Base-by-base conservation (phyloP, 805 yeast genomes). In the Candida maltosa region DNA sequence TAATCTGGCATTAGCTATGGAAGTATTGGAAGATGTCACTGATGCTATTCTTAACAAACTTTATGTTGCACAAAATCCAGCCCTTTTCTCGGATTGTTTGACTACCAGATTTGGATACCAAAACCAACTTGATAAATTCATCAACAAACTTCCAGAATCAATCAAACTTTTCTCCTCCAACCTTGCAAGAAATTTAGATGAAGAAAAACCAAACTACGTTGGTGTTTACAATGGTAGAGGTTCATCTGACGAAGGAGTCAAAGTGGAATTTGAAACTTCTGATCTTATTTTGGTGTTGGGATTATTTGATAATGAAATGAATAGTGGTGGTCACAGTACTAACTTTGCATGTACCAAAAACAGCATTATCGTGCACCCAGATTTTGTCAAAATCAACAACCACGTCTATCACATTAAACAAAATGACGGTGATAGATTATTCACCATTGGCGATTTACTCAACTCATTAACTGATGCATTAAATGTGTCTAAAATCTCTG, bases 211-310 rank as follows among this genome's bases (percentile, higher is more conserved):
- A 6, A 66, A 72, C 31, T 88, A 74, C 51, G 69, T 79, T 41
- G 96, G 95, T 25, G 78, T 75, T 24, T 89, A 83, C 54, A 76
- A 71, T 44, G 96, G 95, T 22, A 30, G 72, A 65, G 49, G 47
- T 6, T 43, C 75, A 72, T 36, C 60, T 0, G 34, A 47, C 9
- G 23, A 40, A 3, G 39, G 37, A 19, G 49, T 58, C 7, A 36
- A 26, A 16, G 39, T 47, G 6, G 40, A 49, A 26, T 40, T 59
- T 26, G 65, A 61, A 35, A 40, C 67, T 3, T 70, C 86, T 11
- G 97, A 91, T 54, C 63, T 84, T 31, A 67, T 88, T 12, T 45
- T 89, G 26, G 76, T 76, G 49, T 61, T 87, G 44, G 97, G 97
- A 6, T 75, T 80, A 32, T 70, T 75, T 16, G 54, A 62, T 40